These are phyloP conservation scores for Salix udensis DNA, from an alignment of 345 rosid species.

Conservation along the genomic window DNA sequence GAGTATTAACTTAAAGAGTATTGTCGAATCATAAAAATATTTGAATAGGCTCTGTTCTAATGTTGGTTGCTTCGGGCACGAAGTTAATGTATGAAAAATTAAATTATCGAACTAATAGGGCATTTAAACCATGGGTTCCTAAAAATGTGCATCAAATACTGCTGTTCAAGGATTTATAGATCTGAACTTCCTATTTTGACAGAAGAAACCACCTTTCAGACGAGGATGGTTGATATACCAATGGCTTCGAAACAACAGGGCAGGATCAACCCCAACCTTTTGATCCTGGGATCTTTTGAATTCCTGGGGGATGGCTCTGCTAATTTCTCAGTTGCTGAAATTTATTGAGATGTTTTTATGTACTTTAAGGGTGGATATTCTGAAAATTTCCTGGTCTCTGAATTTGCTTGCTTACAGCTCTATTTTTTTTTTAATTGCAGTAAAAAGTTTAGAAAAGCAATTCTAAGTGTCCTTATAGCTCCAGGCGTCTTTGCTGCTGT, in stretches of 20 bases:
- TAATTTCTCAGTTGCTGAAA: background rate
- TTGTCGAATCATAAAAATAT: background rate
- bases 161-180: background rate
- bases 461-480: no score
- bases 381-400: background rate
- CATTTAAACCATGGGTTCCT: background rate
- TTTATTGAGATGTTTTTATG: background rate
- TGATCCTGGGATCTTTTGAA: no score
- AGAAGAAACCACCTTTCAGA: background rate
- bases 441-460: background rate
- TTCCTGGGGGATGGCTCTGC: background rate
- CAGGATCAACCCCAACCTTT: background rate
- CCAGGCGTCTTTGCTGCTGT: background rate
- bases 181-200: background rate
- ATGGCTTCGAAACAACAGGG: background rate
- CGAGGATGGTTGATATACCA: background rate
- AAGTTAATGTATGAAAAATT: background rate
- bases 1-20: background rate
- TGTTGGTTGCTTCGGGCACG: background rate
- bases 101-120: background rate
- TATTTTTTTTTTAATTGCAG: background rate
- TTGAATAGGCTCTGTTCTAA: background rate
- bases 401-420: background rate
- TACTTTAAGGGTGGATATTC: background rate
- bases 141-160: background rate